A percentile compares a stretch with the other conserved stretches of the same genome.
Evolutionary conservation across 164 flowering plant species (phyloP).

Genomic region (Vitis amurensis): DNA sequence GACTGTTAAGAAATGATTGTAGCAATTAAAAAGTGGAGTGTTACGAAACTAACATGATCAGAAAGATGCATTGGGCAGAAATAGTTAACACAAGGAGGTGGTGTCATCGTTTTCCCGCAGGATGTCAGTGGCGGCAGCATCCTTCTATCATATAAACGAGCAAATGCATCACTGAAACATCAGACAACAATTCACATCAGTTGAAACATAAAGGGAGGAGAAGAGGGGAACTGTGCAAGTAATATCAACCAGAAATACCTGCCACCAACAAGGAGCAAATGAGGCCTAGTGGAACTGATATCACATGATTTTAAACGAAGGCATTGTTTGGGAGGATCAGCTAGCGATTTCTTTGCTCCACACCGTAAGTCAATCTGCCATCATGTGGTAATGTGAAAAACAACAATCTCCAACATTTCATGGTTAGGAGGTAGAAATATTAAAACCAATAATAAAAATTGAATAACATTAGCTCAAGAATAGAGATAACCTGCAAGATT

Average conservation of each 20-base stretch:
- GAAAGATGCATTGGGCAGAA: constrained; percentile 98
- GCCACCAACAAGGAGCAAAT: constrained; percentile 95
- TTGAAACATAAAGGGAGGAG: not conserved
- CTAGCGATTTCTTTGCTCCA: constrained; percentile 82
- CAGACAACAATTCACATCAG: constrained; percentile 6
- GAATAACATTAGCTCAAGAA: too few species aligned
- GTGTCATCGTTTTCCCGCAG: constrained; percentile 57
- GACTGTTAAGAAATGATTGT: not conserved
- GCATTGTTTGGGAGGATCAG: constrained; percentile 79
- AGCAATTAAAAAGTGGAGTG: not conserved
- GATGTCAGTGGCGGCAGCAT: constrained; percentile 92
- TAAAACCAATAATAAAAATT: not conserved
- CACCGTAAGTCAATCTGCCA: constrained; percentile 89
- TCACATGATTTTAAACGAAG: constrained; percentile 89
- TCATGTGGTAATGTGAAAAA: constrained; percentile 10
- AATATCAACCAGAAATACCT: constrained; percentile 45
- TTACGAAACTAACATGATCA: constrained; percentile 61
- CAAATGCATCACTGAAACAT: constrained; percentile 90
- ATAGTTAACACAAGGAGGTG: constrained; percentile 92
- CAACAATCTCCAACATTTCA: constrained; percentile 1
- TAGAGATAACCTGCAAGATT: too few species aligned
- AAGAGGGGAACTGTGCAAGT: not conserved
- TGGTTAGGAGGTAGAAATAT: not conserved
- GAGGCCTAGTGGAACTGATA: constrained; percentile 87
- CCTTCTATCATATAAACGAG: constrained; percentile 94